Base-by-base conservation (phyloP, 192 early-diverging fungal species). In the Gamsiella multidivaricata region DNA sequence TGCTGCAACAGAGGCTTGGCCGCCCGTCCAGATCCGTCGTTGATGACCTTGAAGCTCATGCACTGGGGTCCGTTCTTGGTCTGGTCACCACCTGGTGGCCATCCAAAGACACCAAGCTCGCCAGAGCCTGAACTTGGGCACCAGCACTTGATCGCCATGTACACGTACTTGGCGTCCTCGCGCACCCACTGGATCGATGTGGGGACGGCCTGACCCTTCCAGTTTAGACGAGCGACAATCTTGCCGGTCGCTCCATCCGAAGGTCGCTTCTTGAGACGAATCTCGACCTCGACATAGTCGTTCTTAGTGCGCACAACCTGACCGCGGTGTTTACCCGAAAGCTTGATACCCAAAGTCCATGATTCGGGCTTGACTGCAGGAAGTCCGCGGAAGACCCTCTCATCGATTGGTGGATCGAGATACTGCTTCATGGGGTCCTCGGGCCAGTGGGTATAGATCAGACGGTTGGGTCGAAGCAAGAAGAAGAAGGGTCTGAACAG, bases 391-490 rank as follows among this genome's bases (percentile, higher is more conserved):
- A 80, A 86, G 55, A 82, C 80, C 8, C 58, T 67, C 32, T 87
- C 82, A 3, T 71, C 58, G 20, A 87, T 52, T 34, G 81, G 82
- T 20, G 83, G 82, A 17, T 70, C 42, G 22, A 89, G 33, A 58
- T 79, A 86, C 70, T 89, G 88, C 22, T 88, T 62, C 26, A 60
- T 65, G n/a, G 70, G 59, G 22, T 89, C 70, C 51, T 80, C 67
- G 20, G 88, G 88, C 66, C 81, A 82, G 65, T 89, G 88, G 29
- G 85, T 82, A 60, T 84, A 89, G 54, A 89, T 89, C 59, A 87
- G 75, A 31, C 76, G 46, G 52, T 74, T 82, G 36, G 85, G 86
- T 41, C 69, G 57, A 14, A 82, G 71, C 33, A 89, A 72, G 67
- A 89, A 89, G 80, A 86, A 85, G 52, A 84, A 85, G 20, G 84